Percentiles rank a stretch among this genome's conserved stretches.
These are phyloP conservation scores for Mucor sp. DNA, from an alignment of 371 early-diverging fungal species.

Conservation along the genomic window DNA sequence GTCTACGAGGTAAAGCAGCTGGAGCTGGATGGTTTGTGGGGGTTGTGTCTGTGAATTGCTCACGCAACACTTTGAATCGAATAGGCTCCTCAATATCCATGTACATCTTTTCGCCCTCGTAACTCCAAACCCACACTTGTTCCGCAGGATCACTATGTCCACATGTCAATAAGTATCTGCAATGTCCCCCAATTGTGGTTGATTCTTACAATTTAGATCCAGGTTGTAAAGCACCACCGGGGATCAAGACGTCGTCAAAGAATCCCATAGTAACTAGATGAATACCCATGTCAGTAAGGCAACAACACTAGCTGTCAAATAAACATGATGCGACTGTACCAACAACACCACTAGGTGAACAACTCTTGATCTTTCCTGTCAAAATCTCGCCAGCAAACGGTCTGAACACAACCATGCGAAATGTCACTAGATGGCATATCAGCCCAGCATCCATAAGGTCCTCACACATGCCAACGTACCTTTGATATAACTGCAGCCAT, in stretches of 20 bases:
- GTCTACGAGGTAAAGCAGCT: slow-evolving; percentile 1
- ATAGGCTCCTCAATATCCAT: slow-evolving; percentile 85
- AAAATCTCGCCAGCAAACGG: slow-evolving; percentile 91
- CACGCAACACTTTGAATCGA: slow-evolving; percentile 76
- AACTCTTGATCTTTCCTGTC: slow-evolving; percentile 75
- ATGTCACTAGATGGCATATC: slow-evolving; percentile 53
- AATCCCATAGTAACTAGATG: slow-evolving; percentile 80
- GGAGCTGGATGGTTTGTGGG: slow-evolving; percentile 53
- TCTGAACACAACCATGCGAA: slow-evolving; percentile 88
- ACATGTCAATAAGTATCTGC: not conserved
- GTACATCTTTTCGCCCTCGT: slow-evolving; percentile 79
- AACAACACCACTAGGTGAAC: slow-evolving; percentile 67
- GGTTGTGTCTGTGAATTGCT: slow-evolving; percentile 79
- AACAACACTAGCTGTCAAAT: not conserved
- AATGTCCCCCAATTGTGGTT: not conserved
- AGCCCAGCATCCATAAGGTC: not conserved
- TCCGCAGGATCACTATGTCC: slow-evolving; percentile 62
- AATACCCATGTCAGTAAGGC: not conserved
- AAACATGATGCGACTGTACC: not conserved
- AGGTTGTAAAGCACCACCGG: slow-evolving; percentile 63
- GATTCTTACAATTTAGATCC: slow-evolving; percentile 63
- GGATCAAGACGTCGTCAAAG: slow-evolving; percentile 91
- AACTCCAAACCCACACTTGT: slow-evolving; percentile 90
- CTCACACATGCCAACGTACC: slow-evolving; percentile 28
- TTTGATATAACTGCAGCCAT: slow-evolving; percentile 79